Percentiles rank a stretch among this genome's conserved stretches.
These are phyloP conservation scores for Medicago lupulina DNA, from an alignment of 306 rosid genomes.

Conservation along the genomic window DNA sequence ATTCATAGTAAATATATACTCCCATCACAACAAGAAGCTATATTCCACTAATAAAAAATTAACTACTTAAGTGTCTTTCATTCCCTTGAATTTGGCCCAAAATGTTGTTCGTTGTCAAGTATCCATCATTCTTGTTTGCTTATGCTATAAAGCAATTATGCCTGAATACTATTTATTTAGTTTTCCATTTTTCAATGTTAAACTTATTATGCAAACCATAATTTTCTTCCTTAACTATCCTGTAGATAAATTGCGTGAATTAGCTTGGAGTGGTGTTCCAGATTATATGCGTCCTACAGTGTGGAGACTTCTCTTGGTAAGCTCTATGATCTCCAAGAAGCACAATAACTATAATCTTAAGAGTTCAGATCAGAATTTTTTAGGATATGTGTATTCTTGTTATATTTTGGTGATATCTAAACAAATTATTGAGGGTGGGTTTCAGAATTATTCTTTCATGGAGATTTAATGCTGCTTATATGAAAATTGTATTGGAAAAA, in stretches of 20 bases:
- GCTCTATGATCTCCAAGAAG: slow-evolving; percentile 40
- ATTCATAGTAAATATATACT: slow-evolving; percentile 13
- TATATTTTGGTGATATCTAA: slow-evolving; percentile 34
- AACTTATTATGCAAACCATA: slow-evolving; percentile 26
- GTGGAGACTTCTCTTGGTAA: slow-evolving; percentile 98
- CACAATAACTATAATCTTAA: background rate
- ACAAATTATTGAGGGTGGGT: background rate
- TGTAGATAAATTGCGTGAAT: slow-evolving; percentile 89
- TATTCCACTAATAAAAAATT: background rate
- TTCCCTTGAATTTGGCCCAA: slow-evolving; percentile 22
- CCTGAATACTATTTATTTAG: slow-evolving; percentile 19
- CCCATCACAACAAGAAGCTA: slow-evolving; percentile 13
- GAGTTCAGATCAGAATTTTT: slow-evolving; percentile 8
- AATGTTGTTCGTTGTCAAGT: slow-evolving; percentile 15
- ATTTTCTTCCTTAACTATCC: slow-evolving; percentile 39
- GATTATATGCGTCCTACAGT: slow-evolving; percentile 93
- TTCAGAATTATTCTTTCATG: slow-evolving; percentile 15
- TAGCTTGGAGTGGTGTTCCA: slow-evolving; percentile 95
- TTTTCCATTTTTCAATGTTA: slow-evolving; percentile 26
- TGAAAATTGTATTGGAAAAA: slow-evolving; percentile 16
- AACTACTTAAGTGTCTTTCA: slow-evolving; percentile 6
- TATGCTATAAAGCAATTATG: background rate
- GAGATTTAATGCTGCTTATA: slow-evolving; percentile 3
- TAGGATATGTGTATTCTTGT: slow-evolving; percentile 34
- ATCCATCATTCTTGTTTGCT: slow-evolving; percentile 26